These are phyloP conservation scores for Fusarium goolgardi DNA, from an alignment of 2,329 filamentous ascomycete species.

Conservation along the genomic window DNA sequence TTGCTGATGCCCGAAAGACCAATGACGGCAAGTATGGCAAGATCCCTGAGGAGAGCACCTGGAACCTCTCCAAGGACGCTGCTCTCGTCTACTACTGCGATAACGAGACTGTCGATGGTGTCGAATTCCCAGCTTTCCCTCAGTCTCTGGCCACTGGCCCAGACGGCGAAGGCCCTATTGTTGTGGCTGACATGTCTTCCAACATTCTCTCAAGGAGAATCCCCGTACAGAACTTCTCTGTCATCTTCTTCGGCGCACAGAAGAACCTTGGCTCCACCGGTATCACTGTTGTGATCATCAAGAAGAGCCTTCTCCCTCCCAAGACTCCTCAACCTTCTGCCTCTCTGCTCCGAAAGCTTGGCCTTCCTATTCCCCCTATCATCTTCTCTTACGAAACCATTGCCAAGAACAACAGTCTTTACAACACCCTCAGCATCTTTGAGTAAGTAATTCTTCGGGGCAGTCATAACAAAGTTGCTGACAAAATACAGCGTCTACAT, in stretches of 20 bases:
- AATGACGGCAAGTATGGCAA: slow-evolving; percentile 87
- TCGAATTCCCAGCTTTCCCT: slow-evolving; percentile 86
- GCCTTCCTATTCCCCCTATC: slow-evolving; percentile 80
- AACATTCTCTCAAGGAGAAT: slow-evolving; percentile 89
- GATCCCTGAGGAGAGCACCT: slow-evolving; percentile 81
- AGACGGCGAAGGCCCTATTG: slow-evolving; percentile 75
- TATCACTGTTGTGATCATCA: slow-evolving; percentile 86
- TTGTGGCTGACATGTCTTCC: slow-evolving; percentile 93
- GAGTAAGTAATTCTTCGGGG: slow-evolving; percentile 61
- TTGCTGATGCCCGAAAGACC: slow-evolving; percentile 70
- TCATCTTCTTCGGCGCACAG: slow-evolving; percentile 93
- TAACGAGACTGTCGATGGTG: slow-evolving; percentile 94
- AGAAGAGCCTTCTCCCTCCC: slow-evolving; percentile 82
- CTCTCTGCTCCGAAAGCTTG: slow-evolving; percentile 76
- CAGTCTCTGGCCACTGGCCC: slow-evolving; percentile 67
- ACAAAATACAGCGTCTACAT: slow-evolving; percentile 76
- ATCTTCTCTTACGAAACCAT: slow-evolving; percentile 86
- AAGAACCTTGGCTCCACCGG: slow-evolving; percentile 93
- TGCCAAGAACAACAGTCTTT: slow-evolving; percentile 92
- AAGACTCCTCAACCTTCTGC: slow-evolving; percentile 72
- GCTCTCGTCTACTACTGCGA: slow-evolving; percentile 90
- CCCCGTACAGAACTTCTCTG: slow-evolving; percentile 80
- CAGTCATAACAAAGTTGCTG: slow-evolving; percentile 5
- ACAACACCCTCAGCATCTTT: slow-evolving; percentile 96
- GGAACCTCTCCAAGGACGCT: slow-evolving; percentile 76